A percentile compares a stretch with the other conserved stretches of the same genome.
Conservation (phyloP, 768 basidiomycete species). For the Suillus alpinus region DNA sequence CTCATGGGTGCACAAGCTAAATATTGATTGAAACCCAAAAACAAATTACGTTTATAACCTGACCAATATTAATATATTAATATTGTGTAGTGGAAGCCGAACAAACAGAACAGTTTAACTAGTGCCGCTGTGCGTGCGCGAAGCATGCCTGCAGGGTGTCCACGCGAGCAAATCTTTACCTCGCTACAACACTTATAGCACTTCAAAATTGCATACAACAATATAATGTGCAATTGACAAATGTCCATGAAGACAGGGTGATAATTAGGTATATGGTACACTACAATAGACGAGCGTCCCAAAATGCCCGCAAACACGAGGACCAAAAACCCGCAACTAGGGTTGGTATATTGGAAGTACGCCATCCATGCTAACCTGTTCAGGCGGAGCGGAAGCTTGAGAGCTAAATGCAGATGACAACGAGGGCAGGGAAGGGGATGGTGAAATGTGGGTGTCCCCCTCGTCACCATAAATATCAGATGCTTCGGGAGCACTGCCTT, state of each 20-base stretch:
- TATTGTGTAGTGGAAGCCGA: background rate
- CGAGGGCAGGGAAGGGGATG: constrained; percentile 1
- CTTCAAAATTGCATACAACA: background rate
- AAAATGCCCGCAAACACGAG: background rate
- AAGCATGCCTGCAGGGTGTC: background rate
- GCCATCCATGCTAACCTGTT: constrained; percentile 11
- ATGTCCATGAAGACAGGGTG: constrained; percentile 2
- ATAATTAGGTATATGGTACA: constrained; percentile 23
- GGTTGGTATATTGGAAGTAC: constrained; percentile 29
- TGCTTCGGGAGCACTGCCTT: constrained; percentile 7
- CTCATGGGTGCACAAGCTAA: no score
- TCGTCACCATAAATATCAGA: constrained; percentile 2
- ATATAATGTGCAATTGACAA: background rate
- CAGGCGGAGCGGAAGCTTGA: constrained; percentile 6
- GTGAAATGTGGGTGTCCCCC: constrained; percentile 4
- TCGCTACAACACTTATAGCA: background rate
- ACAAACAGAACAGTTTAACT: background rate
- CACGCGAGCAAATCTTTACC: no score
- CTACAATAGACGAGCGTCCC: constrained; percentile 22
- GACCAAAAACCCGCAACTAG: constrained; percentile 12
- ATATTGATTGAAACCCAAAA: no score
- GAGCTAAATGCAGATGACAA: background rate
- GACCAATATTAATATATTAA: background rate
- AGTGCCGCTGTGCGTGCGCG: background rate
- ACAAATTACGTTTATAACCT: no score